phyloP scores from a whole-genome alignment of 2,329 filamentous ascomycete genomes.

The Tolypocladium cylindrosporum region DNA sequence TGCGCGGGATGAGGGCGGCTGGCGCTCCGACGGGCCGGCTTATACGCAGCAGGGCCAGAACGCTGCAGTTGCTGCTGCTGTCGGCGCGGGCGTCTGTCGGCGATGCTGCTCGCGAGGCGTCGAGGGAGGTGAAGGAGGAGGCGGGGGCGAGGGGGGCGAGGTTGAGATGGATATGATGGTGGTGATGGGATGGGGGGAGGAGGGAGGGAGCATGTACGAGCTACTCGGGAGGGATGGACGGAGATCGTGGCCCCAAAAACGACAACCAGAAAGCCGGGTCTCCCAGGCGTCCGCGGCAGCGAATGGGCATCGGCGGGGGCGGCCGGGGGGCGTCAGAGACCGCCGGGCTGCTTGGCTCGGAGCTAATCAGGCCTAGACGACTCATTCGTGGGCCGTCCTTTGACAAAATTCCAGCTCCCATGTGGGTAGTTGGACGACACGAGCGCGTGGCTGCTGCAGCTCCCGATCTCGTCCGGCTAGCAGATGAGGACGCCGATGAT shows the following conservation, averaged over 20 bases:
- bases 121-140: not conserved
- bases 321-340: not conserved
- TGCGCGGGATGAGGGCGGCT: not conserved
- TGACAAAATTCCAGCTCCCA: not conserved
- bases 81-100: not conserved
- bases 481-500: not conserved
- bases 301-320: not conserved
- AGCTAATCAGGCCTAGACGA: not conserved
- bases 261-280: conserved; percentile 6
- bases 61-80: not conserved
- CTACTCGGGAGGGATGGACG: not conserved
- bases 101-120: not conserved
- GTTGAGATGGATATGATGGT: not conserved
- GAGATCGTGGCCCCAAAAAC: not conserved
- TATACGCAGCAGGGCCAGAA: not conserved
- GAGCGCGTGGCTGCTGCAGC: not conserved
- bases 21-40: not conserved
- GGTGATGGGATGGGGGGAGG: not conserved
- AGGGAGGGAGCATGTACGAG: not conserved
- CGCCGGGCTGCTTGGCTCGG: not conserved
- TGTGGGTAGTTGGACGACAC: not conserved
- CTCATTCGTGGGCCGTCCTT: not conserved
- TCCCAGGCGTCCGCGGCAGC: not conserved
- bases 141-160: not conserved
- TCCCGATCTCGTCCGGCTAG: not conserved